These are phyloP conservation scores for Arthrobotrys entomopaga DNA, from an alignment of 2,329 filamentous ascomycete species.

Conservation along the genomic window DNA sequence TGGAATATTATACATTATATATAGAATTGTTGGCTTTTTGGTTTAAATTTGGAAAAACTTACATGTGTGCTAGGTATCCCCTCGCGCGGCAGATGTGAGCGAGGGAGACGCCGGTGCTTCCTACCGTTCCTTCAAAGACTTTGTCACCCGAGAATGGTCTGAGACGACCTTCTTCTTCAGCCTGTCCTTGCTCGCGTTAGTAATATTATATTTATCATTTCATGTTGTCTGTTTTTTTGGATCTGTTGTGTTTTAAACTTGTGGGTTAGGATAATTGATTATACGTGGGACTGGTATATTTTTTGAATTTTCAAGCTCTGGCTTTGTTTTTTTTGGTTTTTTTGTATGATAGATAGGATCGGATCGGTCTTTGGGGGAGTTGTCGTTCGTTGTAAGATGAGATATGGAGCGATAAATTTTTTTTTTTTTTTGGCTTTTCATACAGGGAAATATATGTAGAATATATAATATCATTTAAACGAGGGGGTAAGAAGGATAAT, in stretches of 20 bases:
- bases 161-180: constrained; percentile 80
- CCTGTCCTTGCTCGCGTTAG: constrained; percentile 63
- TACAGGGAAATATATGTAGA: not conserved
- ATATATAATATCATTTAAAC: not conserved
- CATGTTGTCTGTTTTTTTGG: not conserved
- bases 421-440: constrained; percentile 20
- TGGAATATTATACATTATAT: too few species aligned
- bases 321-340: constrained; percentile 8
- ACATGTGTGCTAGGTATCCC: constrained; percentile 92
- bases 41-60: constrained; percentile 60
- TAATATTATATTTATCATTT: constrained; percentile 14
- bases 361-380: not conserved
- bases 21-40: constrained; percentile 52
- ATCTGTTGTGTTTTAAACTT: not conserved
- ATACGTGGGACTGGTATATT: too few species aligned
- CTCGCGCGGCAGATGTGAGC: constrained; percentile 86
- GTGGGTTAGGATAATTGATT: not conserved
- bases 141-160: constrained; percentile 85
- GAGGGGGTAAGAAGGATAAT: too few species aligned
- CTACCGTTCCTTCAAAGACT: constrained; percentile 97
- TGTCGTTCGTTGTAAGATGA: not conserved
- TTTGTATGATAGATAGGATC: constrained; percentile 1
- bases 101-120: constrained; percentile 93
- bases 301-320: not conserved
- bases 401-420: not conserved